Base-by-base conservation (phyloP, 352 stramenopile species). In the Salisapilia sapeloensis region DNA sequence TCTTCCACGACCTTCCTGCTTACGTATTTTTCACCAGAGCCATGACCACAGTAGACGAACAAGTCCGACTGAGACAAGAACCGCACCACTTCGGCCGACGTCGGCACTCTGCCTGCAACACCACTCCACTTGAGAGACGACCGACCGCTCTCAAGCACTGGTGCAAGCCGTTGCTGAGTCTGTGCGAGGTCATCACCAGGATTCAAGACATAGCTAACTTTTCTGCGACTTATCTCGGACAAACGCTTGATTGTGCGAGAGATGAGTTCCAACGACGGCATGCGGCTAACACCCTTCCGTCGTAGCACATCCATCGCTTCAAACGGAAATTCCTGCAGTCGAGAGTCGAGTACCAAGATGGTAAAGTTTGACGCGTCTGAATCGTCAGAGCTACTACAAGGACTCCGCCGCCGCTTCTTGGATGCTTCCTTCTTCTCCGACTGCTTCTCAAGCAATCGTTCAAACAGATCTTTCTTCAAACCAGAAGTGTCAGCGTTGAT, bases 41-140 rank as follows among this genome's bases (percentile, higher is more conserved):
- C 95, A 50, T 99, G 95, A 14, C 95, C 95, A 51, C 87, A 97
- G 58, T 97, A 99, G 44, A 98, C 66, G 57, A 96, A 93, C 20
- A 98, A 35, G 25, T 96, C 82, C 1, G 62, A 62, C 13, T 52
- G 49, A 40, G 16, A 10, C 18, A 16, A 5, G 12, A 36, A 55
- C 28, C 42, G 81, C 67, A 64, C 54, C 33, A 80, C 56, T 25
- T 60, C 53, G 14, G 56, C 43, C 7, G 61, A 47, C 5, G 77
- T 51, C 13, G 67, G 67, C 11, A 60, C 29, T 42, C 64, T 26
- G 2, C 60, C 63, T 1, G 75, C 26, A 18, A 64, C 46, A 11
- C 71, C 64, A 34, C 56, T 35, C 74, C 74, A 90, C 1, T 50
- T 51, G 27, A 61, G 62, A 18, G 15, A 40, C 11, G 29, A 21